Base-by-base conservation (phyloP, 2,329 filamentous ascomycete species). In the Fusarium robinianum region DNA sequence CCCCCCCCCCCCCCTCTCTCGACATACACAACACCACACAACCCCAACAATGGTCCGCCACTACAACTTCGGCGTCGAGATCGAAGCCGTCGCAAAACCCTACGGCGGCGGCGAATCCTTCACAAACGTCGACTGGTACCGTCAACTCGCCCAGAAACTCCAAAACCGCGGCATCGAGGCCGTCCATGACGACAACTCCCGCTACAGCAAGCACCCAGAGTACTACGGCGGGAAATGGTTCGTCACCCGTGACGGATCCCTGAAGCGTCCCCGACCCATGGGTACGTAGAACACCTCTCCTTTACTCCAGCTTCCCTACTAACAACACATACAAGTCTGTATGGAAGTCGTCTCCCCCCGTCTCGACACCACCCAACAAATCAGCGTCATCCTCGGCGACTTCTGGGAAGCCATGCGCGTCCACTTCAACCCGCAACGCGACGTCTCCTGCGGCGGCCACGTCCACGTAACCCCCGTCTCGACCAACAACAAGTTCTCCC, bases 181-280 rank as follows among this genome's bases (percentile, higher is more conserved):
- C 16, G 63, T 66, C 5, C 62, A 68, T 48, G 67, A 71, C 41
- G 66, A 69, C 51, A 63, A 64, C 48, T 69, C 66, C 24, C 60
- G 57, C 30, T 70, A 70, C 52, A 68, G 64, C 62, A 71, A 71
- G 46, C 68, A 70, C 19, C 68, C 68, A 3, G 68, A 71, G 50
- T 69, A 71, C 52, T 71, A 71, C 31, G 67, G 67, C 42, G 67
- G 66, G 11, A 71, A 71, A 53, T 71, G 68, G 68, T 71, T 69
- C 46, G 66, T 71, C 41, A 71, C 68, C 8, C 61, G 67, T 19
- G 68, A 71, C 45, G 68, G 67, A 5, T 71, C 68, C 15, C 51
- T 71, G 29, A 67, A 69, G 49, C 57, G 68, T n/a, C 63, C 64
- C 38, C 57, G 59, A 21, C 67, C 67, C 8, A 62, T 61, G 36